phyloP scores from a whole-genome alignment of 176 grass and related monocot species.

The Oryza brachyantha region DNA sequence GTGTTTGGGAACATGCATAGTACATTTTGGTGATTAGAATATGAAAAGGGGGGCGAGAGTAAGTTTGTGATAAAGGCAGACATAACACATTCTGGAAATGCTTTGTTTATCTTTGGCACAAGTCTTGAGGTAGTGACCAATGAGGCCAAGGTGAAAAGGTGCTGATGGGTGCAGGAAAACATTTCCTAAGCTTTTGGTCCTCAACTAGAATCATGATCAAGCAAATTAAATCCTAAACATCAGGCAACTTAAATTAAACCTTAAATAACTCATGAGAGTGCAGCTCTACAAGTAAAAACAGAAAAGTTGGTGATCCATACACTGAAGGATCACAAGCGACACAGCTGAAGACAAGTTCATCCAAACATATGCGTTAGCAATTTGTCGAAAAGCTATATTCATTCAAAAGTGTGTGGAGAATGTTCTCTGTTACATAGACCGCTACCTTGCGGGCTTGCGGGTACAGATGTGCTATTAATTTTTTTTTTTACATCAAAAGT shows the following conservation, averaged over 20 bases:
- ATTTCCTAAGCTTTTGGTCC: background rate
- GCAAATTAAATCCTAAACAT: background rate
- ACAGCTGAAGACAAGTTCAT: background rate
- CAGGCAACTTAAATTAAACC: background rate
- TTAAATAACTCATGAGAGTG: too few species aligned
- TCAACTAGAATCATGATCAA: background rate
- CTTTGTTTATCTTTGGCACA: too few species aligned
- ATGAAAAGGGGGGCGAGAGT: too few species aligned
- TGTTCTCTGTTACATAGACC: background rate
- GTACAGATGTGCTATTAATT: constrained; percentile 4
- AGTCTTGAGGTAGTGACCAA: background rate
- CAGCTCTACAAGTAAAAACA: background rate
- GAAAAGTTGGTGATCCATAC: background rate
- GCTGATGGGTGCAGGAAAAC: background rate
- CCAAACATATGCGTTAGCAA: constrained; percentile 1
- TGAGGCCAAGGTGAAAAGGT: background rate
- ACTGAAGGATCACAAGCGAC: background rate
- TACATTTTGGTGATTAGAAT: too few species aligned
- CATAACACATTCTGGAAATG: too few species aligned
- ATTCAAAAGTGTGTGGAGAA: background rate
- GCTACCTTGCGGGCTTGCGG: background rate
- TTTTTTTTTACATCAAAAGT: background rate
- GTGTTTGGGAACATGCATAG: too few species aligned
- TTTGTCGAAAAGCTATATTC: background rate
- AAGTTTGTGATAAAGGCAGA: too few species aligned